Percentiles rank a stretch among this genome's conserved stretches.
These are phyloP conservation scores for Drechslerella dactyloides DNA, from an alignment of 2,329 filamentous ascomycete species.

Conservation along the genomic window DNA sequence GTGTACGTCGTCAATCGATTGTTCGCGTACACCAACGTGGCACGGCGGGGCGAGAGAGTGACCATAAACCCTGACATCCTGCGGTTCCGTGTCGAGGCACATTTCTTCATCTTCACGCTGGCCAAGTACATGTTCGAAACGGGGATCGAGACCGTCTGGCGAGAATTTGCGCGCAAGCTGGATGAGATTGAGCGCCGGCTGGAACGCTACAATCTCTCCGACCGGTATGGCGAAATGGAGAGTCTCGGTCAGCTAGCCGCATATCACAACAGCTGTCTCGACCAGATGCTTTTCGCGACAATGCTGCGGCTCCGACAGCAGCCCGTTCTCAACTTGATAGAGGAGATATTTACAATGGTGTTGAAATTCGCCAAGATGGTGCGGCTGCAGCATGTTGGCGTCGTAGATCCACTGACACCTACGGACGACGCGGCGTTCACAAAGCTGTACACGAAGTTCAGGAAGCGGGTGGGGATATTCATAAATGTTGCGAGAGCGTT, in stretches of 20 bases:
- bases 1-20: conserved; percentile 74
- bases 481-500: conserved; percentile 73
- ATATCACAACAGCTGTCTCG: conserved; percentile 74
- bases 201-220: conserved; percentile 49
- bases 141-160: conserved; percentile 77
- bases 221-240: conserved; percentile 56
- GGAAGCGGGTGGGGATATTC: conserved; percentile 75
- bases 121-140: conserved; percentile 80
- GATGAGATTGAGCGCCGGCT: conserved; percentile 62
- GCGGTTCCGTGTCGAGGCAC: conserved; percentile 75
- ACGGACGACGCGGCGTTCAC: conserved; percentile 58
- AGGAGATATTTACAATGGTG: conserved; percentile 77
- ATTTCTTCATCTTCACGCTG: conserved; percentile 77
- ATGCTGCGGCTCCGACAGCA: conserved; percentile 77
- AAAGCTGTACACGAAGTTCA: conserved; percentile 70
- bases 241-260: conserved; percentile 65
- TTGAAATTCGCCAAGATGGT: conserved; percentile 68
- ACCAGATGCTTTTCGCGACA: conserved; percentile 75
- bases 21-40: conserved; percentile 59
- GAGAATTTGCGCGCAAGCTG: conserved; percentile 70
- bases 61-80: conserved; percentile 59
- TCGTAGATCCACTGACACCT: conserved; percentile 17
- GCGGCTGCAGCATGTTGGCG: conserved; percentile 53
- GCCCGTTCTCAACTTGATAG: conserved; percentile 73
- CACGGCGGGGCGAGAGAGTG: background rate